These are phyloP conservation scores for Rhizopogon vinicolor DNA, from an alignment of 768 basidiomycete species.

Conservation along the genomic window DNA sequence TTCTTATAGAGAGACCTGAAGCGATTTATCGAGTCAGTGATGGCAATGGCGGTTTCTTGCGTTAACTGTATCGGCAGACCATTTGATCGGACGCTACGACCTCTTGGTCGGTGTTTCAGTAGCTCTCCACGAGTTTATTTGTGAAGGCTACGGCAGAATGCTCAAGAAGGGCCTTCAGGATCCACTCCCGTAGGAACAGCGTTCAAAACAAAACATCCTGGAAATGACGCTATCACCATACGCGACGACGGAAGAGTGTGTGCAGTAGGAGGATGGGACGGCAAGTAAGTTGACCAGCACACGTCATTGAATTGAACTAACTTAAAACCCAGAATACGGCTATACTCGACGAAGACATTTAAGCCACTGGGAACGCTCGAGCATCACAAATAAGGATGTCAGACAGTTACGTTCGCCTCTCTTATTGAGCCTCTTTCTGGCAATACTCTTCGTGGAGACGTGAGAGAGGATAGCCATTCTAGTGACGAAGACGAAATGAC, in stretches of 20 bases:
- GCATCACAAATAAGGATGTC: conserved; percentile 78
- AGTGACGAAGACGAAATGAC: conserved; percentile 50
- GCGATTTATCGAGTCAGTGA: background rate
- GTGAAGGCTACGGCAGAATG: conserved; percentile 1
- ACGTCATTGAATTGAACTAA: background rate
- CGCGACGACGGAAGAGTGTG: conserved; percentile 73
- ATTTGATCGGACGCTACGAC: conserved; percentile 62
- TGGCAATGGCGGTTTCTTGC: conserved; percentile 64
- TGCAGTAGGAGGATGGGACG: conserved; percentile 93
- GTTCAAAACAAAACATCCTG: conserved; percentile 69
- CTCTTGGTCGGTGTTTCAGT: conserved; percentile 36
- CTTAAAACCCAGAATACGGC: conserved; percentile 51
- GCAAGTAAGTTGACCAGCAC: conserved; percentile 52
- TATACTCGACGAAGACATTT: conserved; percentile 77
- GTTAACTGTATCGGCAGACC: conserved; percentile 82
- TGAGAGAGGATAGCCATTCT: conserved; percentile 26
- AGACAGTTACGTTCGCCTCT: conserved; percentile 68
- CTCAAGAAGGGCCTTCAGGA: conserved; percentile 11
- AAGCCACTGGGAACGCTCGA: conserved; percentile 80
- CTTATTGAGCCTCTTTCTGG: background rate
- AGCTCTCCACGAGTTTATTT: conserved; percentile 1
- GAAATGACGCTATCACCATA: conserved; percentile 74
- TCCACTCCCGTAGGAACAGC: conserved; percentile 20
- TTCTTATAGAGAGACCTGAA: background rate
- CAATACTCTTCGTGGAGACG: conserved; percentile 8